Conservation (phyloP, 2,329 filamentous ascomycete genomes). For the Fusarium transvaalense region DNA sequence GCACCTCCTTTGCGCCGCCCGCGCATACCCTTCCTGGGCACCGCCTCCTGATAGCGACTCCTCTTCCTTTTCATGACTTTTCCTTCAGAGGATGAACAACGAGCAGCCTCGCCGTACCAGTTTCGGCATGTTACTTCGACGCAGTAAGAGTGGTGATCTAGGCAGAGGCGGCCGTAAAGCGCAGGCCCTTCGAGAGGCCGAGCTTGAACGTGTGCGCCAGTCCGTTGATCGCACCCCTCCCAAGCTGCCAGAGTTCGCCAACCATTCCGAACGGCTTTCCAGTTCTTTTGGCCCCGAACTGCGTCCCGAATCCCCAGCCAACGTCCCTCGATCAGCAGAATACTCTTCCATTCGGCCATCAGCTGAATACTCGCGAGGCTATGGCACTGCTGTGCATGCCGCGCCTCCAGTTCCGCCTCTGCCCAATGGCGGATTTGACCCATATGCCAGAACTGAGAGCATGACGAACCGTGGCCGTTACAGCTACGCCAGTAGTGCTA, state of each 20-base stretch:
- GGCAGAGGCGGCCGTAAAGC: slow-evolving; percentile 71
- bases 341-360: slow-evolving; percentile 61
- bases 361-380: slow-evolving; percentile 61
- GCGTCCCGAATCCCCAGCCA: slow-evolving; percentile 72
- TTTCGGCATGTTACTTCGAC: slow-evolving; percentile 72
- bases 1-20: slow-evolving; percentile 38
- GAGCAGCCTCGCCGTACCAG: slow-evolving; percentile 56
- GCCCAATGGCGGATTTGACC: slow-evolving; percentile 75
- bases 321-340: slow-evolving; percentile 63
- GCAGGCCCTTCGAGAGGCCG: slow-evolving; percentile 65
- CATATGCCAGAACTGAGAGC: slow-evolving; percentile 87
- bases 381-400: slow-evolving; percentile 54
- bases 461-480: slow-evolving; percentile 97
- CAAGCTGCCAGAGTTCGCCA: slow-evolving; percentile 66
- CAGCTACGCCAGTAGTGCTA: slow-evolving; percentile 92
- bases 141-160: slow-evolving; percentile 76
- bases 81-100: slow-evolving; percentile 50
- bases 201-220: slow-evolving; percentile 65
- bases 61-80: slow-evolving; percentile 46
- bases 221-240: slow-evolving; percentile 62
- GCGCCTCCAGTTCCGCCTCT: slow-evolving; percentile 68
- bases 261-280: slow-evolving; percentile 60
- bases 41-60: slow-evolving; percentile 36
- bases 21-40: slow-evolving; percentile 36
- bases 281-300: slow-evolving; percentile 65